Base-by-base conservation (phyloP, 2,329 filamentous ascomycete genomes). In the Colletotrichum tropicale region DNA sequence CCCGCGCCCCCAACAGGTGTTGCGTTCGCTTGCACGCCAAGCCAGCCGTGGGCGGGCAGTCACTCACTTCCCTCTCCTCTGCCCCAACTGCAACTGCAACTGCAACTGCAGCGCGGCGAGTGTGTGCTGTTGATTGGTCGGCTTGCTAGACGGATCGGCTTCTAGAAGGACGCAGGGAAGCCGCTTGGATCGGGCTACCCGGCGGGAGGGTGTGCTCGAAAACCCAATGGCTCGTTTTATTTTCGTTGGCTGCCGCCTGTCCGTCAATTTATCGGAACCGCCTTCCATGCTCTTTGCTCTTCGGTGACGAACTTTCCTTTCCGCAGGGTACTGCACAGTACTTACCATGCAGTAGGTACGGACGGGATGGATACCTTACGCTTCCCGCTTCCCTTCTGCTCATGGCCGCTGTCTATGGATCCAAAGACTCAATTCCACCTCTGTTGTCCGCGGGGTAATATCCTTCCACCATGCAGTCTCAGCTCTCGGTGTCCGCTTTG, bases 161-260 rank as follows among this genome's bases (percentile, higher is more conserved):
- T 74, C 71, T 55, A 70, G 71, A 74, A 74, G 36, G 43, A 64
- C 48, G 71, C 60, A 66, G 60, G 36, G 71, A 74, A 71, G 48
- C 24, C 52, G 21, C n/a, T 18, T n/a, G 34, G 67, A 74, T 71
- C 67, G 67, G 61, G 48, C 61, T 69, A 60, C 36, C 34, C 48
- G 52, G 62, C 36, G 48, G 60, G 48, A 66, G 48, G 48, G 71
- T 71, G 60, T 70, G n/a, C 58, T 65, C 30, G 32, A 34, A 58
- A 30, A 21, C 26, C 3, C 56, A 56, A 24, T 56, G 38, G 30
- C 43, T 55, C 38, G 43, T 32, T 71, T 34, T 16, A n/a, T 48
- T 60, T 34, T 69, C 55, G 65, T 69, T 55, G 65, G 70, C 18
- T 69, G 60, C 61, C 32, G 18, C 48, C 30, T 43, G 28, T 43